Evolutionary conservation across 495 filamentous ascomycete genomes (phyloP).

Genomic region (Collariella sp.): DNA sequence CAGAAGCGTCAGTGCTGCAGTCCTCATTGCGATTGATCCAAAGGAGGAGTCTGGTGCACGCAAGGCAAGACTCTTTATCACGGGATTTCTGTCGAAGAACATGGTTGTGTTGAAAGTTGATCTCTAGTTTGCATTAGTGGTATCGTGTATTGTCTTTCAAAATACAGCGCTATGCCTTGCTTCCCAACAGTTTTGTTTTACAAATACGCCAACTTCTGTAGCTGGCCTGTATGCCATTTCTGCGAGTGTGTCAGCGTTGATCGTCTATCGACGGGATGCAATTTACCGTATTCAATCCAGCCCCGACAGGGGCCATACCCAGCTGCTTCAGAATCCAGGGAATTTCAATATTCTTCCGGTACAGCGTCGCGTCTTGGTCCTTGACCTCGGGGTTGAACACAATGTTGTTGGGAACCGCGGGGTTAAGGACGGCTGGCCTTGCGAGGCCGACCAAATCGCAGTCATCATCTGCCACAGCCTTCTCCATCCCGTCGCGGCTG

Average conservation of each 20-base stretch:
- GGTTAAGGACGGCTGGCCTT: conserved; percentile 44
- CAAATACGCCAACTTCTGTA: conserved; percentile 33
- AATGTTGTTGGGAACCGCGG: conserved; percentile 39
- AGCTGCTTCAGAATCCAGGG: conserved; percentile 30
- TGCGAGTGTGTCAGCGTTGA: background rate
- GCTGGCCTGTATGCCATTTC: conserved; percentile 35
- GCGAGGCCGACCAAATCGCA: conserved; percentile 54
- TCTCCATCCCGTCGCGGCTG: conserved; percentile 45
- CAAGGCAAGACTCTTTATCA: conserved; percentile 50
- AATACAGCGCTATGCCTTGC: background rate
- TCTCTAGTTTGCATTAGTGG: conserved; percentile 21
- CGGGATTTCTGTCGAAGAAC: conserved; percentile 46
- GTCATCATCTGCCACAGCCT: conserved; percentile 41
- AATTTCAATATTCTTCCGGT: conserved; percentile 29
- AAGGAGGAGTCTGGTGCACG: conserved; percentile 20
- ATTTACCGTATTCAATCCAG: conserved; percentile 38
- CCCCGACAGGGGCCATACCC: conserved; percentile 35
- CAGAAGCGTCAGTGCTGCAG: conserved; percentile 43
- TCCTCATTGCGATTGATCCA: conserved; percentile 46
- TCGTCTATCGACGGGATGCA: background rate
- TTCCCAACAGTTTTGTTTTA: background rate
- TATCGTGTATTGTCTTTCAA: background rate
- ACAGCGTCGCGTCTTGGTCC: conserved; percentile 42
- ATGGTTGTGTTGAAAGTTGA: conserved; percentile 49
- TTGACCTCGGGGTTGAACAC: conserved; percentile 45